Conservation (phyloP, 768 basidiomycete genomes). For the Pleurotus tuber-regium region DNA sequence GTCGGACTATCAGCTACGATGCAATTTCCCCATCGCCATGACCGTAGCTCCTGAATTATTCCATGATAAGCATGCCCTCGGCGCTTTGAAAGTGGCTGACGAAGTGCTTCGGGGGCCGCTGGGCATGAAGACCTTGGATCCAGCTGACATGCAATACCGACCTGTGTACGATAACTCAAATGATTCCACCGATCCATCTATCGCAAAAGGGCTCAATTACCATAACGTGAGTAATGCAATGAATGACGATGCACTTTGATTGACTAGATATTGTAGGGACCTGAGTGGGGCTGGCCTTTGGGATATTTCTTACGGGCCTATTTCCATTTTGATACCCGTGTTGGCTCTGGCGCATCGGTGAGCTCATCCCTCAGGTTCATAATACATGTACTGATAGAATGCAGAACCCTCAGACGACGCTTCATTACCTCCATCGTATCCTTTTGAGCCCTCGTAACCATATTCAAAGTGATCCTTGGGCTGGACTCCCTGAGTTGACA, state of each 20-base stretch:
- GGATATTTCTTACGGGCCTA: conserved; percentile 96
- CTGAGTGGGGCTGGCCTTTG: conserved; percentile 93
- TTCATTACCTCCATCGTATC: conserved; percentile 76
- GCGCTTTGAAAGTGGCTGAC: conserved; percentile 79
- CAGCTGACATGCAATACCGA: conserved; percentile 84
- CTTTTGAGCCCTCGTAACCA: conserved; percentile 71
- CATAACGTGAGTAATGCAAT: conserved; percentile 61
- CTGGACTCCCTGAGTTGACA: conserved; percentile 90
- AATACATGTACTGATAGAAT: conserved; percentile 9
- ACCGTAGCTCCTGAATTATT: conserved; percentile 96
- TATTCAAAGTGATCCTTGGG: conserved; percentile 83
- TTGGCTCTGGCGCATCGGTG: conserved; percentile 68
- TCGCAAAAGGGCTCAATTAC: conserved; percentile 95
- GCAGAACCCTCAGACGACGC: conserved; percentile 66
- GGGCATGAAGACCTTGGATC: conserved; percentile 96
- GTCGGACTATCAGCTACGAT: conserved; percentile 95
- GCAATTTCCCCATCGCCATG: conserved; percentile 96
- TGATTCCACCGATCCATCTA: conserved; percentile 75
- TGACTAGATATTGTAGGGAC: conserved; percentile 54
- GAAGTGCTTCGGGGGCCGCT: conserved; percentile 79
- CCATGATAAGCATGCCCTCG: conserved; percentile 73
- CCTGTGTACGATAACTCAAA: conserved; percentile 93
- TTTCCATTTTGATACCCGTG: conserved; percentile 77
- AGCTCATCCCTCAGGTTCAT: conserved; percentile 20
- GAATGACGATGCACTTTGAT: no score